Evolutionary conservation across 1,139 yeast species (phyloP).

Genomic region (Casaregolazyma suthepensis): DNA sequence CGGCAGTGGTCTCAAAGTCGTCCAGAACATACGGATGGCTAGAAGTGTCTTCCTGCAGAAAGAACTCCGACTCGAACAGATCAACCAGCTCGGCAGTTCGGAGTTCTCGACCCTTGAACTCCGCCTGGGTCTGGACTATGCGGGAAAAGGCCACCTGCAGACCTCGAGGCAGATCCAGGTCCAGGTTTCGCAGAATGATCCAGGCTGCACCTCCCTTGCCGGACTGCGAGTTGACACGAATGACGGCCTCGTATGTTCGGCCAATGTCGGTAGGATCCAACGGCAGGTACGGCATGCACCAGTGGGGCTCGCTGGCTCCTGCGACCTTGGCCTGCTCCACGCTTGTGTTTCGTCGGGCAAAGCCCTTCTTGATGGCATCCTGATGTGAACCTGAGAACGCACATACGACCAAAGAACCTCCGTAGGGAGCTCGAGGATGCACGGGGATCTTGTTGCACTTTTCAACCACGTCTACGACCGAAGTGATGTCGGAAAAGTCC

Average conservation of each 20-base stretch:
- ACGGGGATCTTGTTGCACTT: slow-evolving; percentile 94
- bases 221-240: slow-evolving; percentile 94
- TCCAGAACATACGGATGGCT: slow-evolving; percentile 26
- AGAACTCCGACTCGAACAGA: slow-evolving; percentile 68
- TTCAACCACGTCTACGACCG: slow-evolving; percentile 82
- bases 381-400: slow-evolving; percentile 97
- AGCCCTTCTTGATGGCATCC: slow-evolving; percentile 97
- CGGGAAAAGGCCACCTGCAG: slow-evolving; percentile 86
- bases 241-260: slow-evolving; percentile 94
- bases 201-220: slow-evolving; percentile 99
- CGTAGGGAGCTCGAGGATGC: slow-evolving; percentile 91
- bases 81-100: slow-evolving; percentile 68
- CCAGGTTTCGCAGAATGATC: slow-evolving; percentile 83
- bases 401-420: slow-evolving; percentile 93
- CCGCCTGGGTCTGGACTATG: slow-evolving; percentile 78
- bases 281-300: slow-evolving; percentile 94
- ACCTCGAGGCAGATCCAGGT: slow-evolving; percentile 86
- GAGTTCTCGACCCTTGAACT: slow-evolving; percentile 77
- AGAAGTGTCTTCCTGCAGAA: slow-evolving; percentile 40
- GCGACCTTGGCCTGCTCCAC: slow-evolving; percentile 36
- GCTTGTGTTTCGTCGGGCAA: slow-evolving; percentile 51
- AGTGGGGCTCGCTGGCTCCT: slow-evolving; percentile 27
- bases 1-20: slow-evolving; percentile 27
- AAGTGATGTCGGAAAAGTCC: slow-evolving; percentile 79
- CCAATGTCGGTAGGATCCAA: slow-evolving; percentile 96